Evolutionary conservation across 108 stramenopile genomes (phyloP), one percentile per base, ranked within the genome.

Genomic region (Pseudonitzschia multiseries): DNA sequence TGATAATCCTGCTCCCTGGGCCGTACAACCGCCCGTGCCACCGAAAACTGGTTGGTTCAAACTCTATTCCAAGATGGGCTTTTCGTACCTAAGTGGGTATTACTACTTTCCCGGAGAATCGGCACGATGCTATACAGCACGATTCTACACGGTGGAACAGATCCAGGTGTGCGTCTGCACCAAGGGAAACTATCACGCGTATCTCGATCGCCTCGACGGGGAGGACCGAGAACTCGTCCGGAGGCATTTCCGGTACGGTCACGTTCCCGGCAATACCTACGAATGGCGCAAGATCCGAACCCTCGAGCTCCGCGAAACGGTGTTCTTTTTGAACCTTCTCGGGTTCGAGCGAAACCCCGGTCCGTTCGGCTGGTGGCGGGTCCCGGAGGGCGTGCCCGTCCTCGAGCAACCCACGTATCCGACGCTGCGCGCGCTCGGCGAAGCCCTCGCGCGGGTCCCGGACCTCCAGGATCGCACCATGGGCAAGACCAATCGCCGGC

Each of bases 1-100:
- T 4, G 57, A 59, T 2, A 71, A 66, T 27, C 21, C 53, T 21
- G 73, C 73, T n/a, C 73, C 73, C 18, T 74, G 73, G 73, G 65
- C 46, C 21, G 3, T 50, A 5, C 24, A 67, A 26, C 46, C 46
- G 21, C 28, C 41, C 21, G 46, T 27, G 22, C 24, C 46, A 8
- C 20, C 36, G 40, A 43, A 22, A 5, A 26, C 20, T 27, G 65
- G 43, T 33, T 41, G 65, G 65, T 6, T 8, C 44, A 65, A 65
- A 43, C 18, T n/a, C 40, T 67, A 67, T 48, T 26, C 22, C 41
- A 43, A 57, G 21, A 43, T 74, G 36, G 73, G 73, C 24, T 63
- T 54, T 18, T 12, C 53, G 18, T 74, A 57, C 46, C 13, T 57
- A 43, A 24, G 26, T 33, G 54, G 40, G 17, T 8, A 36, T 32